A percentile compares a stretch with the other conserved stretches of the same genome.
Conservation (phyloP, 2,329 filamentous ascomycete genomes). For the Coniella vitis region DNA sequence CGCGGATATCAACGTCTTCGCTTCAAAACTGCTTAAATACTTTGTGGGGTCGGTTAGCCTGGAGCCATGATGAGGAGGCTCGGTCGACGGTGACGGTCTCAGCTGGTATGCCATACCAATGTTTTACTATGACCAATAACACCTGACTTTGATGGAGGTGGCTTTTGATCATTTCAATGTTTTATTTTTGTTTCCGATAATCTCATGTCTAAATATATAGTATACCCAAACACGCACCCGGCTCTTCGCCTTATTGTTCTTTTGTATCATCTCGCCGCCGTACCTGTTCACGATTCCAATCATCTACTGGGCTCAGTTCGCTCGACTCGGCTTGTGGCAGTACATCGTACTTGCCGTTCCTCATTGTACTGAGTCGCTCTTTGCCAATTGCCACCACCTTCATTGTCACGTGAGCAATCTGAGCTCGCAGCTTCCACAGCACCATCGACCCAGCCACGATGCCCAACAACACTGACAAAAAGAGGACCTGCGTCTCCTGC, state of each 20-base stretch:
- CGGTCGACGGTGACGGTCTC: too few species aligned
- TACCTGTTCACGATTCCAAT: neutral
- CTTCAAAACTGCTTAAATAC: too few species aligned
- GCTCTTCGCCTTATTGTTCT: neutral
- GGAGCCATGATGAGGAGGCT: too few species aligned
- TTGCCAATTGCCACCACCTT: neutral
- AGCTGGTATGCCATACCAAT: too few species aligned
- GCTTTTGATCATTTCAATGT: too few species aligned
- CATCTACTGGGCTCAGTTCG: neutral
- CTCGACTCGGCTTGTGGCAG: neutral
- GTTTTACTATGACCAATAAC: too few species aligned
- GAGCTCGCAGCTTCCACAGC: neutral
- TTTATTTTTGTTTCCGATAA: too few species aligned
- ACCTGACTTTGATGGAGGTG: too few species aligned
- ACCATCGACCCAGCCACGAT: neutral
- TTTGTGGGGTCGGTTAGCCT: too few species aligned
- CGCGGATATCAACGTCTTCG: too few species aligned
- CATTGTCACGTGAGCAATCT: neutral
- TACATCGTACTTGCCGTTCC: neutral
- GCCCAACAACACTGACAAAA: neutral
- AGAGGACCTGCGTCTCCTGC: slow-evolving; percentile 2
- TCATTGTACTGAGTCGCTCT: neutral
- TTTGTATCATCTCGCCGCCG: neutral
- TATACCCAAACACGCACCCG: too few species aligned
- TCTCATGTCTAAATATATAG: too few species aligned